Conservation (phyloP, 352 stramenopile genomes). For the Globisporangium cederbergense region DNA sequence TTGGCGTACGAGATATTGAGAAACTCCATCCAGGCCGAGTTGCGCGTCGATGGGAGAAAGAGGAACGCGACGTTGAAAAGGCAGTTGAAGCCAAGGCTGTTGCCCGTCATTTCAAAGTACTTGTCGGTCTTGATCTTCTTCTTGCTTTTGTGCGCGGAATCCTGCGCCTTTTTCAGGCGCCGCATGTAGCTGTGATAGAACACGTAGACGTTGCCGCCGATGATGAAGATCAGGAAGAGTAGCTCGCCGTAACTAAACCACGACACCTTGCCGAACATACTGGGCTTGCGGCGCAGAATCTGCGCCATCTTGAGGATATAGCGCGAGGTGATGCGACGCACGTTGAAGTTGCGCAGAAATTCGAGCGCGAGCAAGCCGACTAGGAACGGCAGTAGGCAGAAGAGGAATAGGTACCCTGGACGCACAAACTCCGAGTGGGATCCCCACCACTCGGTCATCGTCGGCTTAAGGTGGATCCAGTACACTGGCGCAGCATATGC, state of each 20-base stretch:
- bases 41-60: conserved; percentile 30
- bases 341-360: conserved; percentile 18
- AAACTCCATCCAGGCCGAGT: conserved; percentile 37
- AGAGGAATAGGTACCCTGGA: conserved; percentile 31
- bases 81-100: conserved; percentile 23
- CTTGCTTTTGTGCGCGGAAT: not conserved
- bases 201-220: conserved; percentile 25
- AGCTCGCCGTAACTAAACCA: conserved; percentile 25
- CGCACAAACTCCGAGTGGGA: conserved; percentile 22
- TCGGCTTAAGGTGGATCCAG: conserved; percentile 9
- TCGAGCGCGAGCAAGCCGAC: conserved; percentile 21
- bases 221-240: conserved; percentile 21
- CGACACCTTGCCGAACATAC: conserved; percentile 9
- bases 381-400: conserved; percentile 22
- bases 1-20: conserved; percentile 36
- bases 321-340: conserved; percentile 17
- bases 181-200: conserved; percentile 23
- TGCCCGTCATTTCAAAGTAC: conserved; percentile 16
- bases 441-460: conserved; percentile 12
- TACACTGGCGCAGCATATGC: conserved; percentile 1
- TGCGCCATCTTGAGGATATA: conserved; percentile 14
- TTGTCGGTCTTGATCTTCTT: conserved; percentile 1
- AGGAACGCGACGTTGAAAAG: conserved; percentile 41
- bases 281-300: conserved; percentile 24
- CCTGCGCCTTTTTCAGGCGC: not conserved